Evolutionary conservation across 306 rosid species (phyloP).

Genomic region (Luffa aegyptiaca): DNA sequence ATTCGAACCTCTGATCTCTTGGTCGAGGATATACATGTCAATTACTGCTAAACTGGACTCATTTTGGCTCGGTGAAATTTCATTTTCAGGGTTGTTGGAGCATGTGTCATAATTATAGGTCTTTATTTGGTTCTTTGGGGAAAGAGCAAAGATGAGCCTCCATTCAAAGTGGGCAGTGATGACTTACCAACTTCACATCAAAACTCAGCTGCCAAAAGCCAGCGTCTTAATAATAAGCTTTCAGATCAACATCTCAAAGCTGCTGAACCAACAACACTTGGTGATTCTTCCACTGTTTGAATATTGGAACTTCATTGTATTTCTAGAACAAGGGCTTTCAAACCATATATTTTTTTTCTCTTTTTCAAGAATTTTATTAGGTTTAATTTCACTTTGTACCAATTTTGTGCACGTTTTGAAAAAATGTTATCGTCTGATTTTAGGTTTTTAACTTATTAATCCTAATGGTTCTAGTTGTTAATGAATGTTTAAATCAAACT

Average conservation of each 20-base stretch:
- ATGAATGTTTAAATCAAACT: too few relatives aligned
- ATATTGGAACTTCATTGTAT: not conserved
- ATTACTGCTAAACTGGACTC: too few relatives aligned
- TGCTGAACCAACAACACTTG: not conserved
- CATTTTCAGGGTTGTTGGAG: conserved; percentile 1
- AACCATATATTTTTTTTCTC: too few relatives aligned
- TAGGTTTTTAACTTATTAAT: too few relatives aligned
- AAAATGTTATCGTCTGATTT: too few relatives aligned
- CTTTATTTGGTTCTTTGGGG: conserved; percentile 11
- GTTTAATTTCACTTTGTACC: too few relatives aligned
- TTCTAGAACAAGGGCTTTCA: too few relatives aligned
- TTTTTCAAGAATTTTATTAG: too few relatives aligned
- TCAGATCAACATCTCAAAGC: not conserved
- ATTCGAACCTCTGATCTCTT: too few relatives aligned
- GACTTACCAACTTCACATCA: conserved; percentile 1
- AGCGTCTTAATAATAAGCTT: not conserved
- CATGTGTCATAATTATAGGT: not conserved
- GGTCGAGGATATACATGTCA: not conserved
- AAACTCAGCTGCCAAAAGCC: not conserved
- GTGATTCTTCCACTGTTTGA: not conserved
- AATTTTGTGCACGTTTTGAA: too few relatives aligned
- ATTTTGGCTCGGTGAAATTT: too few relatives aligned
- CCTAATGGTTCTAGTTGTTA: too few relatives aligned
- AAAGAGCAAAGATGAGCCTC: not conserved
- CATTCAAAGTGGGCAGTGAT: not conserved